phyloP scores from a whole-genome alignment of 768 basidiomycete species.

The Tricholoma sp. region DNA sequence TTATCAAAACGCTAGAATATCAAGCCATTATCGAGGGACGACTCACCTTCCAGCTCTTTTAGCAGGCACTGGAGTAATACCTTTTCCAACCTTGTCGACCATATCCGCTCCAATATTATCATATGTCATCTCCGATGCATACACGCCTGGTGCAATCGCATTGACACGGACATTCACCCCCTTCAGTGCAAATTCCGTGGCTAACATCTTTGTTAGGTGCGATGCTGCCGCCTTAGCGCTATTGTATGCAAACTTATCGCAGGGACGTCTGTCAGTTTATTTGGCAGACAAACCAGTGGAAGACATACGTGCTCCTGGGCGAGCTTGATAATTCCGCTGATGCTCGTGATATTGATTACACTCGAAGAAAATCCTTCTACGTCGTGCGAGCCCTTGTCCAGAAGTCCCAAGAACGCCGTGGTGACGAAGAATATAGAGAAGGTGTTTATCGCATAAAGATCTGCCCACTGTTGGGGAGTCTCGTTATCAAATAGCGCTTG shows the following conservation, averaged over 20 bases:
- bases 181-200: conserved; percentile 71
- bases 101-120: conserved; percentile 33
- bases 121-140: conserved; percentile 72
- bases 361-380: conserved; percentile 50
- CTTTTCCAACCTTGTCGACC: conserved; percentile 51
- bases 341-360: conserved; percentile 75
- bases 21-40: background rate
- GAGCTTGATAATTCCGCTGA: conserved; percentile 66
- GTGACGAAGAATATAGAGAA: conserved; percentile 77
- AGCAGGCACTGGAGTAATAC: conserved; percentile 48
- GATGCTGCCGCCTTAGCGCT: conserved; percentile 74
- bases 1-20: background rate
- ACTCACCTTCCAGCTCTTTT: conserved; percentile 38
- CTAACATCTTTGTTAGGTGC: conserved; percentile 71
- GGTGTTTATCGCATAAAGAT: conserved; percentile 62
- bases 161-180: conserved; percentile 66
- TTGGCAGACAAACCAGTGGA: background rate
- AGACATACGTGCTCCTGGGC: conserved; percentile 71
- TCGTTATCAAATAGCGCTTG: conserved; percentile 68
- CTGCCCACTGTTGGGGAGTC: conserved; percentile 55
- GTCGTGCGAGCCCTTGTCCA: conserved; percentile 67
- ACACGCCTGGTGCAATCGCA: conserved; percentile 72
- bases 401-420: conserved; percentile 68
- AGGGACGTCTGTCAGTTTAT: background rate
- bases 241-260: conserved; percentile 70